A percentile compares a stretch with the other conserved stretches of the same genome.
These are phyloP conservation scores for Colletotrichum caudatum DNA, from an alignment of 2,329 filamentous ascomycete genomes.

Conservation along the genomic window DNA sequence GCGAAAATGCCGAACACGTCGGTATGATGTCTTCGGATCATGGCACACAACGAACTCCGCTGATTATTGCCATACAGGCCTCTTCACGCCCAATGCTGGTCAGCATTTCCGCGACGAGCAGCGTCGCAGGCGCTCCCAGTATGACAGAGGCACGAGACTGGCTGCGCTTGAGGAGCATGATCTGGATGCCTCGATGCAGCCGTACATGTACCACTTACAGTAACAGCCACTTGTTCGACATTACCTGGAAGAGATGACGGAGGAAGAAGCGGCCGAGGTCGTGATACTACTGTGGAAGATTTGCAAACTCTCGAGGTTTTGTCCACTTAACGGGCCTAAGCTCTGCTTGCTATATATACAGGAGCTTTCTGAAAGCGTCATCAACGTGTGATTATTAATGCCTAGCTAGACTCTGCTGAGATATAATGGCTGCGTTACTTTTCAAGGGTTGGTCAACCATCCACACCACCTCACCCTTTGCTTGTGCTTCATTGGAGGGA, in stretches of 20 bases:
- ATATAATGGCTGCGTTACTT: slow-evolving; percentile 28
- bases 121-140: slow-evolving; percentile 80
- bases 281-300: slow-evolving; percentile 4
- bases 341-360: slow-evolving; percentile 38
- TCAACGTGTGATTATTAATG: slow-evolving; percentile 36
- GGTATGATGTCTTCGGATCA: slow-evolving; percentile 63
- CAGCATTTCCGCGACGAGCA: slow-evolving; percentile 81
- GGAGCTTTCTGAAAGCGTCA: slow-evolving; percentile 38
- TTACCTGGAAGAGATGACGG: not conserved
- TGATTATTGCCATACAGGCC: slow-evolving; percentile 59
- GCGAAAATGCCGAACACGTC: slow-evolving; percentile 87
- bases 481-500: not conserved
- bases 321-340: slow-evolving; percentile 18
- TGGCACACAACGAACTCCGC: not conserved
- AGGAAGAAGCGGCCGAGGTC: not conserved
- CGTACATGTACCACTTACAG: slow-evolving; percentile 43
- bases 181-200: slow-evolving; percentile 59
- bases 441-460: not conserved
- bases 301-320: slow-evolving; percentile 13
- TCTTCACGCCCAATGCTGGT: slow-evolving; percentile 84
- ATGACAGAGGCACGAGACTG: slow-evolving; percentile 82
- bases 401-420: slow-evolving; percentile 33
- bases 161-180: slow-evolving; percentile 75
- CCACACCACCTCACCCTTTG: not conserved
- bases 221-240: slow-evolving; percentile 43